Evolutionary conservation across 805 yeast species (phyloP).

Genomic region (Wickerhamiella kurtzmanii): DNA sequence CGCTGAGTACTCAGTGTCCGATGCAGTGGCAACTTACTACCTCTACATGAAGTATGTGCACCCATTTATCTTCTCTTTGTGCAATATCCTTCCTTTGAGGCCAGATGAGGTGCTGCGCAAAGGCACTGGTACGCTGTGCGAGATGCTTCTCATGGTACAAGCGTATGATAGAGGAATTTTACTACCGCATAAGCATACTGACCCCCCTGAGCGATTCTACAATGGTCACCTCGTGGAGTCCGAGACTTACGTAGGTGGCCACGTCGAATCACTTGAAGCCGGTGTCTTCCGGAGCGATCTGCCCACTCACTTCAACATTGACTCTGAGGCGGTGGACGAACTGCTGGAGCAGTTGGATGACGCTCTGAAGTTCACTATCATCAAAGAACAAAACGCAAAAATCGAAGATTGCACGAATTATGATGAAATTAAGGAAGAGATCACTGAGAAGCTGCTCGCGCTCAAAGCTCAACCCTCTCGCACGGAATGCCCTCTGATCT

Average conservation of each 20-base stretch:
- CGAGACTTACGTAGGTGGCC: conserved; percentile 98
- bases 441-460: conserved; percentile 42
- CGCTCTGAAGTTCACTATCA: conserved; percentile 71
- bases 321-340: conserved; percentile 71
- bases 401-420: conserved; percentile 46
- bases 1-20: conserved; percentile 96
- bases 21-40: conserved; percentile 97
- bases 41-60: conserved; percentile 92
- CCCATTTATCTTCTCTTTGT: conserved; percentile 89
- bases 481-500: conserved; percentile 69
- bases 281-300: conserved; percentile 94
- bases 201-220: conserved; percentile 87
- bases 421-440: conserved; percentile 54
- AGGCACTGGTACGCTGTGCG: conserved; percentile 98
- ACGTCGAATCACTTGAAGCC: conserved; percentile 93
- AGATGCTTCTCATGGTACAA: conserved; percentile 90
- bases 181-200: conserved; percentile 86
- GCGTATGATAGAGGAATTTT: conserved; percentile 69
- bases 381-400: conserved; percentile 67
- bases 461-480: conserved; percentile 52
- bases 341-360: conserved; percentile 56
- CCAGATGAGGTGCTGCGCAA: conserved; percentile 94
- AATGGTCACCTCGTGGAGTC: conserved; percentile 88
- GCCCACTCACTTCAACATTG: conserved; percentile 58
- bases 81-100: conserved; percentile 87